phyloP scores from a whole-genome alignment of 176 grass and related monocot species.

The Pontederia paniculata region DNA sequence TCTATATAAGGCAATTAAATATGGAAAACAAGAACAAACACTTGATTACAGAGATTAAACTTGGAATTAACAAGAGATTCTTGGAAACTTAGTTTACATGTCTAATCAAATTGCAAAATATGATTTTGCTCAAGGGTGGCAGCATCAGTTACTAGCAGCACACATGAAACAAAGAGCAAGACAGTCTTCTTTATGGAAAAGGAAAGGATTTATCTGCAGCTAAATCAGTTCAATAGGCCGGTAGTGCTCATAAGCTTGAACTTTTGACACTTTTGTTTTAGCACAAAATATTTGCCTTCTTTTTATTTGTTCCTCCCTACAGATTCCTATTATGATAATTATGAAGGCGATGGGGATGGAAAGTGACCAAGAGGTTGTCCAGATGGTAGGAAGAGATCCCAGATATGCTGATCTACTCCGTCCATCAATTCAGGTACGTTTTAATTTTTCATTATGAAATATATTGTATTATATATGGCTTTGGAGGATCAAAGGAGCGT shows the following conservation, averaged over 20 bases:
- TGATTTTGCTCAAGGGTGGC: conserved; percentile 45
- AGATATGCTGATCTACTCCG: conserved; percentile 58
- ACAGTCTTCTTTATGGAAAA: conserved; percentile 80
- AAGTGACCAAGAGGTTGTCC: conserved; percentile 90
- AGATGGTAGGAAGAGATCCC: conserved; percentile 94
- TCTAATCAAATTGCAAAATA: conserved; percentile 3
- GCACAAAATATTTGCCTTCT: conserved; percentile 1
- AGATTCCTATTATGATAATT: conserved; percentile 96
- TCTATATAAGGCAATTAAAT: too few species aligned
- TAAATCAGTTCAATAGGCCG: conserved; percentile 78
- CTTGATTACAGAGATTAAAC: too few species aligned
- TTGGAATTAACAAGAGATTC: too few species aligned
- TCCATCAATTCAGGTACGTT: conserved; percentile 73
- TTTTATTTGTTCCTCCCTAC: conserved; percentile 19
- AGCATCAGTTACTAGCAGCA: conserved; percentile 96
- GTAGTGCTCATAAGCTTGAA: conserved; percentile 29
- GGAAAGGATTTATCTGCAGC: conserved; percentile 74
- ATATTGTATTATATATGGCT: not conserved
- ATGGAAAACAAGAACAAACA: too few species aligned
- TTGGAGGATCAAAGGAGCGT: not conserved
- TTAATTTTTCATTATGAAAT: conserved; percentile 2
- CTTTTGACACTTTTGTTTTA: conserved; percentile 1
- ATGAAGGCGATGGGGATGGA: conserved; percentile 99
- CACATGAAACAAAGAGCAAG: conserved; percentile 94
- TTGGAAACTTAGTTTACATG: too few species aligned